A percentile compares a stretch with the other conserved stretches of the same genome.
These are phyloP conservation scores for Prosopis cineraria DNA, from an alignment of 306 rosid genomes.

Conservation along the genomic window DNA sequence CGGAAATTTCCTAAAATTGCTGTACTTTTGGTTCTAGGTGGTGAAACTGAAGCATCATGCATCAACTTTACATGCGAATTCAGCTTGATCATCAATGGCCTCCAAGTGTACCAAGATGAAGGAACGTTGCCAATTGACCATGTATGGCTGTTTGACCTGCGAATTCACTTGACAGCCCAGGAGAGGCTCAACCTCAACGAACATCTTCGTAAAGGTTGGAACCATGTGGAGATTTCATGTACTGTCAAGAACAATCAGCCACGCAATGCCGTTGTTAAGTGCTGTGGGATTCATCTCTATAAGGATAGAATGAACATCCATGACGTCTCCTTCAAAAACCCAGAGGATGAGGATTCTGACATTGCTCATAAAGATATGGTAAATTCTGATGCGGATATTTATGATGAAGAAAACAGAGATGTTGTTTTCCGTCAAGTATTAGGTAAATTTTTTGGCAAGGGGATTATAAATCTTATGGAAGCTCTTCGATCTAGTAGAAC, in stretches of 20 bases:
- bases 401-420: constrained; percentile 30
- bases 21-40: constrained; percentile 23
- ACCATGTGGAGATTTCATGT: constrained; percentile 34
- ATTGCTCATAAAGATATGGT: constrained; percentile 4
- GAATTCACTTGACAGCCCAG: background rate
- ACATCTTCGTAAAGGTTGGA: constrained; percentile 31
- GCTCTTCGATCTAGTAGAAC: constrained; percentile 8
- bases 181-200: constrained; percentile 23
- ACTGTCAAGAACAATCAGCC: no score
- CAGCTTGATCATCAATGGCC: constrained; percentile 22
- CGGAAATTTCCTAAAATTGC: constrained; percentile 29
- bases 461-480: constrained; percentile 5
- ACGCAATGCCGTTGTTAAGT: constrained; percentile 15
- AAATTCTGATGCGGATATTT: constrained; percentile 17
- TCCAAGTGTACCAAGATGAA: constrained; percentile 24
- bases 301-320: constrained; percentile 36
- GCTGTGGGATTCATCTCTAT: constrained; percentile 36
- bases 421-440: constrained; percentile 10
- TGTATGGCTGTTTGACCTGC: constrained; percentile 31
- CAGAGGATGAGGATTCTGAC: constrained; percentile 25
- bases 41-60: constrained; percentile 25
- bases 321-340: constrained; percentile 28
- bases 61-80: constrained; percentile 7
- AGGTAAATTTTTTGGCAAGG: constrained; percentile 5
- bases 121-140: constrained; percentile 30